Conservation (phyloP, 108 stramenopile genomes). For the Schizochytrium sp. region DNA sequence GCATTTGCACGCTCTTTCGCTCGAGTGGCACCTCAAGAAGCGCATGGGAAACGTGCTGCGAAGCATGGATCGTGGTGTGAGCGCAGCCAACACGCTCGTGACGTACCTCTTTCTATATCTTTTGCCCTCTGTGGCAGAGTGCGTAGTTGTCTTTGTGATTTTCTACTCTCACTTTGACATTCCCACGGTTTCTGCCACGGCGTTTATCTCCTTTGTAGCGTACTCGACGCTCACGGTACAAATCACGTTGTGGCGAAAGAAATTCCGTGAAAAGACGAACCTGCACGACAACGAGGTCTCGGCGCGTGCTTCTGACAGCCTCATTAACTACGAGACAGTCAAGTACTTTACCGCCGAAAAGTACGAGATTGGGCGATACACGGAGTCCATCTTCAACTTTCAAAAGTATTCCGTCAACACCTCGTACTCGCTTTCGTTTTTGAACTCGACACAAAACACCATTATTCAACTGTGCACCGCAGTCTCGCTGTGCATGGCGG, state of each 20-base stretch:
- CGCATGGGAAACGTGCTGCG: conserved; percentile 85
- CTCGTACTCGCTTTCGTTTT: conserved; percentile 66
- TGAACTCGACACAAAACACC: conserved; percentile 80
- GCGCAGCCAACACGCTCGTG: conserved; percentile 73
- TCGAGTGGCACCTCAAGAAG: conserved; percentile 90
- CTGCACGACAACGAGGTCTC: conserved; percentile 86
- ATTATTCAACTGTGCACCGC: conserved; percentile 72
- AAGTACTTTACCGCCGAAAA: conserved; percentile 90
- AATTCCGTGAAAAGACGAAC: conserved; percentile 80
- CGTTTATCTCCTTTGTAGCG: conserved; percentile 75
- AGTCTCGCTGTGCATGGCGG: conserved; percentile 60
- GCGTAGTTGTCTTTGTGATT: conserved; percentile 73
- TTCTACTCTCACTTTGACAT: conserved; percentile 77
- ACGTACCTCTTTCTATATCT: conserved; percentile 87
- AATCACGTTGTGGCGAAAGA: conserved; percentile 86
- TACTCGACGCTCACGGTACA: conserved; percentile 82
- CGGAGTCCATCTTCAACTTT: conserved; percentile 58
- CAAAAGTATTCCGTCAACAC: conserved; percentile 69
- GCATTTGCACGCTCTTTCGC: conserved; percentile 74
- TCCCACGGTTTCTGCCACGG: conserved; percentile 62
- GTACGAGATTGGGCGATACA: conserved; percentile 70
- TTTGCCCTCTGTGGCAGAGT: conserved; percentile 76
- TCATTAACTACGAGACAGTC: conserved; percentile 92
- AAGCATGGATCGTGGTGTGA: conserved; percentile 82
- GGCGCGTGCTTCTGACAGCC: conserved; percentile 73